Percentiles rank a stretch among this genome's conserved stretches.
phyloP scores from a whole-genome alignment of 73 alveolate genomes.

The Diophrys appendiculata region DNA sequence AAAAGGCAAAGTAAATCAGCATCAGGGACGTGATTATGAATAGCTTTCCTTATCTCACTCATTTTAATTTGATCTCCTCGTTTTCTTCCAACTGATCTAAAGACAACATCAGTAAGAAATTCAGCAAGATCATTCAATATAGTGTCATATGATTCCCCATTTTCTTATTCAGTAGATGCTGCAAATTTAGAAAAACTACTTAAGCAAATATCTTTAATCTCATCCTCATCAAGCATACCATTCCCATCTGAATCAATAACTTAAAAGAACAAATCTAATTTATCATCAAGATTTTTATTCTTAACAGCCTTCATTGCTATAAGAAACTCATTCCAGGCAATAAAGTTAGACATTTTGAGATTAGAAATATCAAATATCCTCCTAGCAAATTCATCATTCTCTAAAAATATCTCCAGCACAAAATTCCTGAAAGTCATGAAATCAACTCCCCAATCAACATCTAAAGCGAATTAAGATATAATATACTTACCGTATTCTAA shows the following conservation, averaged over 20 bases:
- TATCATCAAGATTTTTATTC: neutral
- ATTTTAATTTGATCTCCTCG: neutral
- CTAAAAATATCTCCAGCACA: neutral
- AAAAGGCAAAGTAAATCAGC: slow-evolving; percentile 10
- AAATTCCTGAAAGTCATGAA: neutral
- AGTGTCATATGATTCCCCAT: neutral
- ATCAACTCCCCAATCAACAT: slow-evolving; percentile 12
- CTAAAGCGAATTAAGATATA: too few relatives aligned
- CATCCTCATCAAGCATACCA: slow-evolving; percentile 12
- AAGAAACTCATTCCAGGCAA: slow-evolving; percentile 5
- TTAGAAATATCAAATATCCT: slow-evolving; percentile 1
- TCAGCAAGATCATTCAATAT: neutral
- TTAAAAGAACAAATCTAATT: slow-evolving; percentile 3
- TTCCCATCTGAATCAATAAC: slow-evolving; percentile 17
- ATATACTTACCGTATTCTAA: too few relatives aligned
- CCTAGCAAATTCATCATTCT: slow-evolving; percentile 1
- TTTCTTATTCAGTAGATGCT: neutral
- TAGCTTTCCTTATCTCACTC: slow-evolving; percentile 1
- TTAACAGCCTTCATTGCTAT: slow-evolving; percentile 17
- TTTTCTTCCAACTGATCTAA: slow-evolving; percentile 6
- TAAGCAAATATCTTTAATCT: neutral
- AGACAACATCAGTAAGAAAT: slow-evolving; percentile 6
- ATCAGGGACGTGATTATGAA: neutral
- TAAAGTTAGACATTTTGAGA: neutral
- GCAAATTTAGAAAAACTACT: slow-evolving; percentile 1